These are phyloP conservation scores for Colletotrichum acutatum DNA, from an alignment of 2,329 filamentous ascomycete species.

Conservation along the genomic window DNA sequence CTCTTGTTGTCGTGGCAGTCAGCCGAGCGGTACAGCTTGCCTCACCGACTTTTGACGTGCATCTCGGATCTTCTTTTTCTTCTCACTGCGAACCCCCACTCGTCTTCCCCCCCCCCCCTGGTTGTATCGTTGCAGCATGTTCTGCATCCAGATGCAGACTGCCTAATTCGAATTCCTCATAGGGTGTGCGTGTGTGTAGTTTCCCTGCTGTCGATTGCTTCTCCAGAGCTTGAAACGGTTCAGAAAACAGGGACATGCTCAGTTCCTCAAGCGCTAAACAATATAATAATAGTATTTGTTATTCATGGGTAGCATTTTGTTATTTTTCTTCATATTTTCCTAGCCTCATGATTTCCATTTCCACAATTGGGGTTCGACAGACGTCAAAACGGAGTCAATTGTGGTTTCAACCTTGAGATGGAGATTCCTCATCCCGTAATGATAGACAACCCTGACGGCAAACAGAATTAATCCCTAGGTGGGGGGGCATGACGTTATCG, in stretches of 20 bases:
- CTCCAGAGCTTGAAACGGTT: neutral
- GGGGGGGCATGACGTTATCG: conserved; percentile 25
- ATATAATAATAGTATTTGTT: neutral
- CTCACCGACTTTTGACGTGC: conserved; percentile 34
- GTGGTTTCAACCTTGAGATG: conserved; percentile 13
- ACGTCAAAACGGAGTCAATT: conserved; percentile 28
- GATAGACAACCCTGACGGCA: neutral
- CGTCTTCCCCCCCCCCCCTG: neutral
- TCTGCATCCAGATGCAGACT: neutral
- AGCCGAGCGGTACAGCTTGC: conserved; percentile 23
- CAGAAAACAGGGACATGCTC: conserved; percentile 1
- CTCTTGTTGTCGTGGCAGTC: conserved; percentile 29
- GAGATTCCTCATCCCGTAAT: conserved; percentile 17
- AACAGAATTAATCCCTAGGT: conserved; percentile 9
- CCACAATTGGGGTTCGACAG: conserved; percentile 8
- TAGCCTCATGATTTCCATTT: neutral
- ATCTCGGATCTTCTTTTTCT: neutral
- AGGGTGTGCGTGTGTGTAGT: neutral
- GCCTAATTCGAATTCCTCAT: neutral
- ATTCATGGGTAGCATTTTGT: neutral
- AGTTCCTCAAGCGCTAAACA: neutral
- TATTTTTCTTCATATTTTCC: neutral
- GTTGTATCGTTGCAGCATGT: neutral
- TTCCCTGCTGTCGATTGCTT: neutral
- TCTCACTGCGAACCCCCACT: neutral